Conservation (phyloP, 139 green algal genomes). For the Pleodorina starrii region DNA sequence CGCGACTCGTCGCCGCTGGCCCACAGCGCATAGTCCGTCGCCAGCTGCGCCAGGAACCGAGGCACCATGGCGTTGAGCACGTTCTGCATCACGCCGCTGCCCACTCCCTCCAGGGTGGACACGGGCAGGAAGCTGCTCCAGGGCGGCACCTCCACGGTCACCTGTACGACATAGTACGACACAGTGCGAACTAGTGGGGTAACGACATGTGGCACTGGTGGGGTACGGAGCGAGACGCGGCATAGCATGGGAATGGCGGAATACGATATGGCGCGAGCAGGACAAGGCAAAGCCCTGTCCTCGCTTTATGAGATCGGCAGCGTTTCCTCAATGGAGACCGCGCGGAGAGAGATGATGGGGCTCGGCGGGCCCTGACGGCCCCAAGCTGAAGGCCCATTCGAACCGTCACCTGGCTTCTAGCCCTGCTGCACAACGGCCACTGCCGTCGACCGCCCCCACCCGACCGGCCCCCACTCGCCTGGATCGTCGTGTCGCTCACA, state of each 20-base stretch:
- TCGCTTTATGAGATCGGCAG: no score
- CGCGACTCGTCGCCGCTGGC: constrained; percentile 75
- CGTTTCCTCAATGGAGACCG: no score
- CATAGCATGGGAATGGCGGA: background rate
- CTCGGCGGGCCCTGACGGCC: background rate
- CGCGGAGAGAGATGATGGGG: no score
- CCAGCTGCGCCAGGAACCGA: constrained; percentile 86
- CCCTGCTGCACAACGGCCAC: background rate
- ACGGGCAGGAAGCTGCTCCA: constrained; percentile 57
- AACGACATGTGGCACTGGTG: background rate
- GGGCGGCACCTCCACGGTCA: constrained; percentile 57
- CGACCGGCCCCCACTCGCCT: constrained; percentile 41
- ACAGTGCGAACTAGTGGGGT: background rate
- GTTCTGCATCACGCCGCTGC: constrained; percentile 74
- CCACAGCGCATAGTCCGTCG: constrained; percentile 84
- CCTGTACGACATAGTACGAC: background rate
- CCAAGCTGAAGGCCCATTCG: background rate
- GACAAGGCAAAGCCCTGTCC: background rate
- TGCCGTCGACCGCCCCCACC: background rate
- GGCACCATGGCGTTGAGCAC: constrained; percentile 84
- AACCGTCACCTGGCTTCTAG: background rate
- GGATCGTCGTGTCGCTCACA: constrained; percentile 62
- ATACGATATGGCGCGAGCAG: background rate
- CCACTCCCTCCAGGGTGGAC: constrained; percentile 50
- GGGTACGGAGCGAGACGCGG: background rate